These are phyloP conservation scores for Orbilia javanica DNA, from an alignment of 2,329 filamentous ascomycete species.

Conservation along the genomic window DNA sequence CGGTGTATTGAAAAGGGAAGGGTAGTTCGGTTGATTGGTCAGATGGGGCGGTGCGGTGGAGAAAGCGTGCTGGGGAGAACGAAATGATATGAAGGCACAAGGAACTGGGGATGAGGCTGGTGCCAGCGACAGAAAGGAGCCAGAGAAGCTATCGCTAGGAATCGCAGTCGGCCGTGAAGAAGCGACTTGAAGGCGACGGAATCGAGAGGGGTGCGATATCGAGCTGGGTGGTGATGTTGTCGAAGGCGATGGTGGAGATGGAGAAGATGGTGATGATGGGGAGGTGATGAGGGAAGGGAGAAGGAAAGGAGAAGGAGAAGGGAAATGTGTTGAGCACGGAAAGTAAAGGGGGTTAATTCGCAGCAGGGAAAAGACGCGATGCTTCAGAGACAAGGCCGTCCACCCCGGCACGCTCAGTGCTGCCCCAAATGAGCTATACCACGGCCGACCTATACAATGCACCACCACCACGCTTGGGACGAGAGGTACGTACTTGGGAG, in stretches of 20 bases:
- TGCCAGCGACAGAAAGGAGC: slow-evolving; percentile 35
- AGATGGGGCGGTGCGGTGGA: slow-evolving; percentile 55
- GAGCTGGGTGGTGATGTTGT: slow-evolving; percentile 30
- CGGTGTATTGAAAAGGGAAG: slow-evolving; percentile 59
- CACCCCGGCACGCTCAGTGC: background rate
- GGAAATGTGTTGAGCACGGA: slow-evolving; percentile 54
- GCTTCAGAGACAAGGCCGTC: slow-evolving; percentile 21
- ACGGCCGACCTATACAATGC: background rate
- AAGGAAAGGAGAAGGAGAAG: slow-evolving; percentile 44
- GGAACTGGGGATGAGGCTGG: slow-evolving; percentile 57
- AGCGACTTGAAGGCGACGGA: slow-evolving; percentile 26
- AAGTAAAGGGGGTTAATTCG: slow-evolving; percentile 58
- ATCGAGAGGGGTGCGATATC: slow-evolving; percentile 34
- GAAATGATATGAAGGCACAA: slow-evolving; percentile 37
- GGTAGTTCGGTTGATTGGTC: slow-evolving; percentile 59
- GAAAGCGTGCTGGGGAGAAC: slow-evolving; percentile 57
- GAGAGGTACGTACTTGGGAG: background rate
- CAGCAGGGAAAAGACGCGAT: slow-evolving; percentile 48
- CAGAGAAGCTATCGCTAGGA: slow-evolving; percentile 32
- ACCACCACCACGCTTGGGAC: background rate
- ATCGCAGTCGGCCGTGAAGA: slow-evolving; percentile 36
- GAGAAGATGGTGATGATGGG: slow-evolving; percentile 14
- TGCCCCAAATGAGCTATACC: slow-evolving; percentile 4
- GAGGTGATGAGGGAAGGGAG: slow-evolving; percentile 32
- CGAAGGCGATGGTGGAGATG: slow-evolving; percentile 34